These are phyloP conservation scores for Boletus mariae DNA, from an alignment of 1,284 basidiomycete species.

Conservation along the genomic window DNA sequence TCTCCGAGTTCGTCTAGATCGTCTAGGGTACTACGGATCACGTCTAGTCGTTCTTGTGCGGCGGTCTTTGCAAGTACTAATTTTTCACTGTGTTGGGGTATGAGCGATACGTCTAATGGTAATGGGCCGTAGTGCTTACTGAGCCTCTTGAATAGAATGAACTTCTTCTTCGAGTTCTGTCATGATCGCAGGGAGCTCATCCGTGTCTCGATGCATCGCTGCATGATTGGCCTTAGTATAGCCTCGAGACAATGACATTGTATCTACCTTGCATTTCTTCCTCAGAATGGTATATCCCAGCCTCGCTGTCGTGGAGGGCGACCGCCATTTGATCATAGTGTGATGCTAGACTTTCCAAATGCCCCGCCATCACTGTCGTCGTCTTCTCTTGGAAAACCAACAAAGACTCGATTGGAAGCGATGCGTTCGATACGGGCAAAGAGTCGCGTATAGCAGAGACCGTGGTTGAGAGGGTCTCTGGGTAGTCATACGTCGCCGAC, in stretches of 20 bases:
- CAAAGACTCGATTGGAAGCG: conserved; percentile 45
- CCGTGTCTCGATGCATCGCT: conserved; percentile 77
- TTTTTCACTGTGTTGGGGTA: conserved; percentile 38
- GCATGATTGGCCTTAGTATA: conserved; percentile 1
- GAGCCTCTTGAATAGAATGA: conserved; percentile 45
- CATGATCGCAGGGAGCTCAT: conserved; percentile 70
- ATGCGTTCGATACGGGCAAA: conserved; percentile 40
- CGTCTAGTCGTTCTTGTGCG: conserved; percentile 45
- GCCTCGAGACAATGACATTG: background rate
- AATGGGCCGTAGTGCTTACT: conserved; percentile 42
- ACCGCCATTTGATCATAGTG: conserved; percentile 74
- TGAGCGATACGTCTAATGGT: conserved; percentile 1
- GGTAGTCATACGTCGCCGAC: conserved; percentile 59
- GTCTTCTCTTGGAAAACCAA: conserved; percentile 54
- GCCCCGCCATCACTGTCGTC: conserved; percentile 65
- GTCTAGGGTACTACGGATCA: conserved; percentile 48
- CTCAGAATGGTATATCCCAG: conserved; percentile 57
- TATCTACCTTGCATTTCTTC: conserved; percentile 63
- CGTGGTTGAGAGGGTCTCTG: conserved; percentile 54
- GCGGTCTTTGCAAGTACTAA: conserved; percentile 43
- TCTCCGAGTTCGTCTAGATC: conserved; percentile 72
- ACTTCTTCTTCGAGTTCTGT: conserved; percentile 61
- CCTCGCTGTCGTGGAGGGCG: conserved; percentile 62
- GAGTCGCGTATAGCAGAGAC: conserved; percentile 52
- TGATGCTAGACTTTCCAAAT: conserved; percentile 62